Evolutionary conservation across 495 filamentous ascomycete species (phyloP).

Genomic region (Geoglossum glabrum): DNA sequence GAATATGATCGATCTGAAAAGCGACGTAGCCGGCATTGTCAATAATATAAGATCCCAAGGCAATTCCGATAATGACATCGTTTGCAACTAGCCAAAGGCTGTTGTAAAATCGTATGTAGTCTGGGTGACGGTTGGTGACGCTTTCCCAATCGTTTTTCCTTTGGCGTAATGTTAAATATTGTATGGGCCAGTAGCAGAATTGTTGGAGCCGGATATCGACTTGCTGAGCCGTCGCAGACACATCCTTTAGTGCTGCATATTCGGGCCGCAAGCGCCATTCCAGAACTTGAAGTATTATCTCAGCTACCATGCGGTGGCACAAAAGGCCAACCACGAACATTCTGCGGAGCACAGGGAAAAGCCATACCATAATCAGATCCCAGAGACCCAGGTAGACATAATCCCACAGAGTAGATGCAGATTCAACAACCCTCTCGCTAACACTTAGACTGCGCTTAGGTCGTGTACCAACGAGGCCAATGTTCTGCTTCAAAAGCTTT

Average conservation of each 20-base stretch:
- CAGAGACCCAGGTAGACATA: constrained; percentile 46
- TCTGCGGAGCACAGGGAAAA: constrained; percentile 55
- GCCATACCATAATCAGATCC: constrained; percentile 51
- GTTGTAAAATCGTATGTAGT: constrained; percentile 99
- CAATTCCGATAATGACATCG: constrained; percentile 96
- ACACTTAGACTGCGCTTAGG: constrained; percentile 75
- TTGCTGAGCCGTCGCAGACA: constrained; percentile 95
- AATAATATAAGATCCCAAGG: constrained; percentile 87
- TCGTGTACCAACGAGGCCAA: constrained; percentile 57
- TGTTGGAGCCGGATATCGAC: constrained; percentile 95
- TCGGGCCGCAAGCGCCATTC: constrained; percentile 75
- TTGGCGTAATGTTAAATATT: constrained; percentile 76
- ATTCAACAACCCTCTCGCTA: constrained; percentile 85
- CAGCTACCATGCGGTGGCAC: constrained; percentile 61
- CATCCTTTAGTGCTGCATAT: constrained; percentile 76
- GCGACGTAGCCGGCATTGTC: constrained; percentile 81
- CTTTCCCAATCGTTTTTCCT: constrained; percentile 89
- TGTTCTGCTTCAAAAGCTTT: constrained; percentile 68
- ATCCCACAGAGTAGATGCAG: constrained; percentile 66
- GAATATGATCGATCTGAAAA: constrained; percentile 53
- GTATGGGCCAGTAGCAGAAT: constrained; percentile 97
- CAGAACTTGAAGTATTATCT: constrained; percentile 56
- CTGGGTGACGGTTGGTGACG: constrained; percentile 82
- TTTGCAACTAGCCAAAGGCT: constrained; percentile 97
- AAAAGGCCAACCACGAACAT: constrained; percentile 60